Base-by-base conservation (phyloP, 192 early-diverging fungal genomes). In the Cladochytrium replicatum region DNA sequence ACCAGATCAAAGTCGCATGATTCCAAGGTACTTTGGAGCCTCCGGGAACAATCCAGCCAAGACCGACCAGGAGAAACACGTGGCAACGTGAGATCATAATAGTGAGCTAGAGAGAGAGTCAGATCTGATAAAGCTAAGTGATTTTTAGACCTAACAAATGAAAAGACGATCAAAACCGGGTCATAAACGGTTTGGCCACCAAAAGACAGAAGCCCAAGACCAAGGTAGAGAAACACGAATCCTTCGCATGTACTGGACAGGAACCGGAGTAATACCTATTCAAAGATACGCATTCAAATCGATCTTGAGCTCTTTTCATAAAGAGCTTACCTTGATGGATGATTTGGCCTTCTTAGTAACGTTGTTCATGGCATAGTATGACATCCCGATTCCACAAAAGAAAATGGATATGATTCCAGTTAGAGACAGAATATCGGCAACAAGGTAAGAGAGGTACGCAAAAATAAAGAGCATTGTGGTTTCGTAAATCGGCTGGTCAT, bases 331-430 rank as follows among this genome's bases (percentile, higher is more conserved):
- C 63, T 72, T 76, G 32, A 68, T 43, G 8, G 53, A 60, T 9
- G 46, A 45, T 41, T 48, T 41, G 3, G 71, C 62, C 21, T 47
- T 34, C 26, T 64, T 55, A 24, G 58, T 53, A 46, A 79, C 37
- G 47, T 76, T 79, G 28, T 52, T 52, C 24, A 64, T 52, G 7
- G 74, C 69, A 48, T 76, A 79, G 57, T 79, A 74, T 32, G 74
- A 63, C 67, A 79, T 77, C 5, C 61, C 67, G 46, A 79, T 70
- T 4, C 77, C 77, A 38, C 64, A 63, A 39, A 79, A 77, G 49
- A 79, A 79, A 15, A 79, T 70, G 41, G 61, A 63, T 45, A 79
- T 79, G 46, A 79, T 79, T 3, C 77, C 77, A 31, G 77, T 79
- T 44, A 79, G 54, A 19, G 8, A 22, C 0, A 73, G 29, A 25